phyloP scores from a whole-genome alignment of 495 filamentous ascomycete species.

The Chaetomium tenue region DNA sequence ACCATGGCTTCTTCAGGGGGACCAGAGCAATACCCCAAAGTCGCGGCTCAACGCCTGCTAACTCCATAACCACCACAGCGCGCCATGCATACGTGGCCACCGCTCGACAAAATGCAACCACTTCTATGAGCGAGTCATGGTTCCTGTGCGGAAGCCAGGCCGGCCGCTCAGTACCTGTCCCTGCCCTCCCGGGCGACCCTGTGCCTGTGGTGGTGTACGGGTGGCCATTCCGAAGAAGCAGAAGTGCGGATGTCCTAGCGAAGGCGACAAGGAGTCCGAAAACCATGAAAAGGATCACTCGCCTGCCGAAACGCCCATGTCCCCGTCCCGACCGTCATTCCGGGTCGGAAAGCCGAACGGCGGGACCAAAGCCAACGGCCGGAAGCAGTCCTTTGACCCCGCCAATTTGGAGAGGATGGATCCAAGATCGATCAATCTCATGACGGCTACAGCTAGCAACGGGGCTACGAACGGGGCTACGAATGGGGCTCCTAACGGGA shows the following conservation, averaged over 20 bases:
- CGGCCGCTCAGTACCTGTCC: slow-evolving; percentile 74
- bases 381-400: slow-evolving; percentile 49
- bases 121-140: slow-evolving; percentile 66
- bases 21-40: too few species aligned
- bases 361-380: slow-evolving; percentile 30
- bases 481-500: slow-evolving; percentile 23
- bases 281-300: slow-evolving; percentile 18
- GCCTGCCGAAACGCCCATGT: slow-evolving; percentile 37
- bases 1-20: too few species aligned
- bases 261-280: slow-evolving; percentile 1
- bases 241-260: slow-evolving; percentile 46
- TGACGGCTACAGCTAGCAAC: slow-evolving; percentile 22
- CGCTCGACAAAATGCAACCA: slow-evolving; percentile 82
- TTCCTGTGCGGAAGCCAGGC: slow-evolving; percentile 77
- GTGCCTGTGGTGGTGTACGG: slow-evolving; percentile 50
- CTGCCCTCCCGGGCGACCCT: slow-evolving; percentile 60
- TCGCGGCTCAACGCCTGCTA: slow-evolving; percentile 19
- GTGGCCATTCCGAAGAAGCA: slow-evolving; percentile 54
- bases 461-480: slow-evolving; percentile 8
- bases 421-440: slow-evolving; percentile 43
- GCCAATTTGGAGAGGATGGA: slow-evolving; percentile 48
- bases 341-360: slow-evolving; percentile 43
- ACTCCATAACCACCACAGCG: slow-evolving; percentile 48
- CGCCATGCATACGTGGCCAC: slow-evolving; percentile 82
- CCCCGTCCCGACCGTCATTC: slow-evolving; percentile 39